These are phyloP conservation scores for Pseudogymnoascus sp. DNA, from an alignment of 2,329 filamentous ascomycete species.

Conservation along the genomic window DNA sequence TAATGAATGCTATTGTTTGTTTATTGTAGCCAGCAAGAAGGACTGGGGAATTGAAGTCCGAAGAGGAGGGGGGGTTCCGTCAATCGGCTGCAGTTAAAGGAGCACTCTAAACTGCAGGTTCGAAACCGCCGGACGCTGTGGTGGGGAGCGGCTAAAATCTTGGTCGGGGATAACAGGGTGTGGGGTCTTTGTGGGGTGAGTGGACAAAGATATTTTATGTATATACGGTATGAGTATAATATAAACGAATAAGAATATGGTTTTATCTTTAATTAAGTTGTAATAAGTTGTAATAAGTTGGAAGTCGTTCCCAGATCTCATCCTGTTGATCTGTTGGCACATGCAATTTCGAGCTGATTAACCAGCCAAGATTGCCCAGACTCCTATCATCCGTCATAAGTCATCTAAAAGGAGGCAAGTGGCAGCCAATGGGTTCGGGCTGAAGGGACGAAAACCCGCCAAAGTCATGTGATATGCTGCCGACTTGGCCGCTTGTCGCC, in stretches of 20 bases:
- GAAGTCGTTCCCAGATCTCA: background rate
- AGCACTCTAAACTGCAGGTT: background rate
- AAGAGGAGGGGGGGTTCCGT: constrained; percentile 1
- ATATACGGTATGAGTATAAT: background rate
- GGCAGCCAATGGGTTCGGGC: background rate
- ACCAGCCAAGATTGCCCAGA: background rate
- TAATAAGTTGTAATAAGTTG: background rate
- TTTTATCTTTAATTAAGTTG: background rate
- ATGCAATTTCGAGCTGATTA: background rate
- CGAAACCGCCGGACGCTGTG: background rate
- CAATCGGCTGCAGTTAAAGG: constrained; percentile 2
- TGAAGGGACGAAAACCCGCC: background rate
- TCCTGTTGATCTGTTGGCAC: background rate
- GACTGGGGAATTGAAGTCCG: background rate
- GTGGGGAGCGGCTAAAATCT: constrained; percentile 4
- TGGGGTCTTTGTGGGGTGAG: background rate
- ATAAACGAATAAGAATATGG: background rate
- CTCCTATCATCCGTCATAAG: background rate
- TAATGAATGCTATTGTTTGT: background rate
- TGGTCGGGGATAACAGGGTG: background rate
- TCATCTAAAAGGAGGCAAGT: background rate
- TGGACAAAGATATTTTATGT: background rate
- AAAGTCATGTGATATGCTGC: background rate
- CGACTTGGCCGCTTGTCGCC: background rate
- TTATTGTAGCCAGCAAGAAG: background rate